Evolutionary conservation across 2,329 filamentous ascomycete species (phyloP).

Genomic region (Fusarium sterilihyphosum): DNA sequence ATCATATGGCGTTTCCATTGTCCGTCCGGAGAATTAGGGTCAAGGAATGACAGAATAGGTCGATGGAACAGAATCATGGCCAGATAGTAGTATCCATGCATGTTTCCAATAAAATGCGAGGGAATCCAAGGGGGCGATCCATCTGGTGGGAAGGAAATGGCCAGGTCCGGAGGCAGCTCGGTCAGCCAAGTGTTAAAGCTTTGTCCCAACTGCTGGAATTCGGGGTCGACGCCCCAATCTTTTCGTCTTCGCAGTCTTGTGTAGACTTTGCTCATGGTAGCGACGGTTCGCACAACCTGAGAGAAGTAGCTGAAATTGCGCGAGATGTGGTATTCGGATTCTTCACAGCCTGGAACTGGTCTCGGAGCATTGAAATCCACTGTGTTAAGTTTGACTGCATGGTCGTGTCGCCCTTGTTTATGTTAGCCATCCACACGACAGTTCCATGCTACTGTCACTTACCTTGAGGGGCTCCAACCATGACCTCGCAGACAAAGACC

Average conservation of each 20-base stretch:
- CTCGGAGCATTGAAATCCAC: conserved; percentile 78
- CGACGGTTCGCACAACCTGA: conserved; percentile 79
- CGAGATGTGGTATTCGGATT: conserved; percentile 79
- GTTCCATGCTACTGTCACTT: not conserved
- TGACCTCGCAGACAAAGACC: conserved; percentile 85
- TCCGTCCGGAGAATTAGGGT: conserved; percentile 74
- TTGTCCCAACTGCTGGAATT: conserved; percentile 82
- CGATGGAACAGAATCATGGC: conserved; percentile 87
- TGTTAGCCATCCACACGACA: conserved; percentile 14
- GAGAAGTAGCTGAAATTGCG: conserved; percentile 86
- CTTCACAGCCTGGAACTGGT: conserved; percentile 73
- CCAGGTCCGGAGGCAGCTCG: conserved; percentile 81
- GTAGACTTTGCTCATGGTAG: conserved; percentile 80
- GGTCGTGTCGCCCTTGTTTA: conserved; percentile 76
- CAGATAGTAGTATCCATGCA: conserved; percentile 90
- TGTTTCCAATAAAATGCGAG: conserved; percentile 87
- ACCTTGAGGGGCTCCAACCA: conserved; percentile 94
- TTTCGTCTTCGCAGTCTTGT: conserved; percentile 77
- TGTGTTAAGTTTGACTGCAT: conserved; percentile 77
- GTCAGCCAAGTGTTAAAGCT: conserved; percentile 79
- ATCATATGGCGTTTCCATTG: conserved; percentile 91
- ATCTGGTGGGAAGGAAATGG: conserved; percentile 80
- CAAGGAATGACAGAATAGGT: conserved; percentile 83
- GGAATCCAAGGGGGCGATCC: conserved; percentile 85
- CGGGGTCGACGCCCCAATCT: conserved; percentile 88